A percentile compares a stretch with the other conserved stretches of the same genome.
Evolutionary conservation across 495 filamentous ascomycete species (phyloP).

Genomic region (Tuber calosporum): DNA sequence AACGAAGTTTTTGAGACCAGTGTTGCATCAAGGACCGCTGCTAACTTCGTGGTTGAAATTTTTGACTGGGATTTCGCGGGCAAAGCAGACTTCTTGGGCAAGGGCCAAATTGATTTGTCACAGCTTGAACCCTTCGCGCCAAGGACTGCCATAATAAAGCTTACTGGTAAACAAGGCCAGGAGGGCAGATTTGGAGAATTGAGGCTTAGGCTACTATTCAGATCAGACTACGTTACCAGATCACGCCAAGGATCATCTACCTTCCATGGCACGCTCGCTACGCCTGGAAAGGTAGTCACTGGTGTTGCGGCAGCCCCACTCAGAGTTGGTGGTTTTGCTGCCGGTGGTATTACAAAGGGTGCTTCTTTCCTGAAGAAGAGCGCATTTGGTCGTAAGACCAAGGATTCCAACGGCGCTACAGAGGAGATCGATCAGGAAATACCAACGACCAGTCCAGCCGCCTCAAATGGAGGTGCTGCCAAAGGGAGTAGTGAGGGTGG

Average conservation of each 20-base stretch:
- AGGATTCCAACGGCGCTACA: conserved; percentile 43
- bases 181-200: conserved; percentile 86
- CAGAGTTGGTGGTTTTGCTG: conserved; percentile 72
- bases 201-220: conserved; percentile 82
- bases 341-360: conserved; percentile 74
- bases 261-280: conserved; percentile 83
- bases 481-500: conserved; percentile 5
- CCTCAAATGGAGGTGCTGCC: conserved; percentile 19
- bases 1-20: conserved; percentile 88
- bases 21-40: conserved; percentile 71
- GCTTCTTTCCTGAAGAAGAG: conserved; percentile 68
- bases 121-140: conserved; percentile 75
- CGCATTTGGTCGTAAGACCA: conserved; percentile 64
- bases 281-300: conserved; percentile 82
- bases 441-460: conserved; percentile 5
- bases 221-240: conserved; percentile 80
- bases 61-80: conserved; percentile 95
- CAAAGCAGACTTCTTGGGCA: conserved; percentile 75
- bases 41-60: conserved; percentile 75
- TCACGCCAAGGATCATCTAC: conserved; percentile 85
- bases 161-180: conserved; percentile 82
- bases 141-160: conserved; percentile 61
- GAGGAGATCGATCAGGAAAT: conserved; percentile 31
- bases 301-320: conserved; percentile 74
- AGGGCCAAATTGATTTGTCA: conserved; percentile 67